phyloP scores from a whole-genome alignment of 257 asterid genomes.

The Fraxinus quadrangulata region DNA sequence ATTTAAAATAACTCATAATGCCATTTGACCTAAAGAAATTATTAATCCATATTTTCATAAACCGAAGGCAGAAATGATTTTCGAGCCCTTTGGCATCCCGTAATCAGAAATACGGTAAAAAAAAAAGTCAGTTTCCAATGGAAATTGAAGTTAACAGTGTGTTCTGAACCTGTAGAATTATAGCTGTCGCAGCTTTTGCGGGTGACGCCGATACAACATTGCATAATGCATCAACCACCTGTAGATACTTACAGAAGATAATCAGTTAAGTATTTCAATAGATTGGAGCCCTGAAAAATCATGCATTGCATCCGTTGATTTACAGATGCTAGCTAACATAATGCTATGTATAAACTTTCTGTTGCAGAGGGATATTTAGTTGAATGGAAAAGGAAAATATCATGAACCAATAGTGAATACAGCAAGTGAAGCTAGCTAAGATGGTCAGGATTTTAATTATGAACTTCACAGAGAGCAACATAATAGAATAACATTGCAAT shows the following conservation, averaged over 20 bases:
- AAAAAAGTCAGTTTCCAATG: not conserved
- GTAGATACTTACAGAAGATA: slow-evolving; percentile 27
- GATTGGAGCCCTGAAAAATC: slow-evolving; percentile 8
- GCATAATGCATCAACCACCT: slow-evolving; percentile 98
- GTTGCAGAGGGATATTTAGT: not conserved
- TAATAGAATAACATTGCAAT: not conserved
- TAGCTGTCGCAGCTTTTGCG: slow-evolving; percentile 95
- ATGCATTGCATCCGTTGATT: slow-evolving; percentile 18
- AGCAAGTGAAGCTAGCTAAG: not conserved
- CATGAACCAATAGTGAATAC: not conserved
- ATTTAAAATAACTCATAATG: slow-evolving; percentile 10
- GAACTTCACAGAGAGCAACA: not conserved
- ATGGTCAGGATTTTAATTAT: not conserved
- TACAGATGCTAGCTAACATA: not conserved
- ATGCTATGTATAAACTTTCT: not conserved
- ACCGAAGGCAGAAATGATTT: not conserved
- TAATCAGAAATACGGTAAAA: not conserved
- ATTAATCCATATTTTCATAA: not conserved
- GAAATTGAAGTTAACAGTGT: slow-evolving; percentile 7
- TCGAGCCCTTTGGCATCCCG: not conserved
- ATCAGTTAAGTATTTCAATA: not conserved
- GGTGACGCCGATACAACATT: slow-evolving; percentile 92
- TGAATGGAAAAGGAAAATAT: not conserved
- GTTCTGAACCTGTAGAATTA: slow-evolving; percentile 89
- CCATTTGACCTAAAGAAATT: not conserved